phyloP scores from a whole-genome alignment of 2,329 filamentous ascomycete genomes.

The Knoxdaviesia capensis region DNA sequence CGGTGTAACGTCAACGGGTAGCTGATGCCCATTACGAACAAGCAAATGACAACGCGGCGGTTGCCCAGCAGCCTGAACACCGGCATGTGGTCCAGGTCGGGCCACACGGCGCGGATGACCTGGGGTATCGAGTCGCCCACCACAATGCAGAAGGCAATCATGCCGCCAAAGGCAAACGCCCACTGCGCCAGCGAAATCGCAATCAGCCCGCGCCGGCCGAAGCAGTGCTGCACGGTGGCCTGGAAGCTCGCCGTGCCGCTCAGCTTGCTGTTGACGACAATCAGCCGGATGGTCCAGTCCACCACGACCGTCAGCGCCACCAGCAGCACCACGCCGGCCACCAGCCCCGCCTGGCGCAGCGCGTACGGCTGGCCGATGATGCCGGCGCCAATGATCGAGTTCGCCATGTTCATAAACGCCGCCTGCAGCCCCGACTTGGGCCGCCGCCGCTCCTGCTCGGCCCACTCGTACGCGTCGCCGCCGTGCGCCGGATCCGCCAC shows the following conservation, averaged over 20 bases:
- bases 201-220: conserved; percentile 69
- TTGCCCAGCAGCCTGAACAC: conserved; percentile 70
- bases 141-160: conserved; percentile 96
- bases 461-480: conserved; percentile 23
- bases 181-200: conserved; percentile 85
- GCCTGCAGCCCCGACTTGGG: conserved; percentile 71
- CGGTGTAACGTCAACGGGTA: conserved; percentile 85
- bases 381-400: conserved; percentile 75
- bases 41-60: conserved; percentile 64
- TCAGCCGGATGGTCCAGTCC: conserved; percentile 95
- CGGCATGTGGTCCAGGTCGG: conserved; percentile 47
- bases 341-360: conserved; percentile 75
- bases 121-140: conserved; percentile 92
- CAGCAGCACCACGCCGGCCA: conserved; percentile 61
- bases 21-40: conserved; percentile 71
- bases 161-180: conserved; percentile 96
- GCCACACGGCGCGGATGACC: conserved; percentile 68
- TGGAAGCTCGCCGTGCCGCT: conserved; percentile 90
- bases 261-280: conserved; percentile 93
- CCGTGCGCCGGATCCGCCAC: conserved; percentile 7
- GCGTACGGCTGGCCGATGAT: conserved; percentile 84
- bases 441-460: conserved; percentile 34
- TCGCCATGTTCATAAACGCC: conserved; percentile 99
- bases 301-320: conserved; percentile 62
- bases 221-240: conserved; percentile 88